Evolutionary conservation across 805 yeast genomes (phyloP).

Genomic region (Sugiyamaella lignohabitans): DNA sequence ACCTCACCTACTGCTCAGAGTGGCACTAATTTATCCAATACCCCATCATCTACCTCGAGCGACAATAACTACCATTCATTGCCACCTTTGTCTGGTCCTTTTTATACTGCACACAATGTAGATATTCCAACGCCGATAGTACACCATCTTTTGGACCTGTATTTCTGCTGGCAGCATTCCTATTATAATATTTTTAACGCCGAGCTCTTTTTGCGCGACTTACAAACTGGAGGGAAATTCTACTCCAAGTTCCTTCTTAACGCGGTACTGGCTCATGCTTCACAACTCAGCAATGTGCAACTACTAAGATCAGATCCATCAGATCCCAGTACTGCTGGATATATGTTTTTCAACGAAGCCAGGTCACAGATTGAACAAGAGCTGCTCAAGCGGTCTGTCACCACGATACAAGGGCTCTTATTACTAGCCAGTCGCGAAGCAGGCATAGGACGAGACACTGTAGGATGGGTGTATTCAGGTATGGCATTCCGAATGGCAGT

Average conservation of each 20-base stretch:
- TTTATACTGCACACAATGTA: conserved; percentile 5
- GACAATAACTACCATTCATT: background rate
- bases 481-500: conserved; percentile 22
- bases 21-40: conserved; percentile 2
- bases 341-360: conserved; percentile 20
- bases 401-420: conserved; percentile 18
- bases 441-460: conserved; percentile 17
- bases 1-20: conserved; percentile 4
- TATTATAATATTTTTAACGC: conserved; percentile 17
- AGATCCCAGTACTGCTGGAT: conserved; percentile 16
- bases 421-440: conserved; percentile 19
- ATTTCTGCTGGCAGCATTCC: conserved; percentile 21
- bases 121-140: conserved; percentile 12
- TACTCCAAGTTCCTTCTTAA: conserved; percentile 18
- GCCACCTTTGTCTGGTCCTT: conserved; percentile 1
- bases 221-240: conserved; percentile 15
- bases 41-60: background rate
- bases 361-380: conserved; percentile 13
- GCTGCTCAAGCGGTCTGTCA: conserved; percentile 13
- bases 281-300: conserved; percentile 16
- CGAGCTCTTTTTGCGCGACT: conserved; percentile 17
- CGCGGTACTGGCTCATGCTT: conserved; percentile 17
- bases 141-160: conserved; percentile 16
- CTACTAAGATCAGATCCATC: conserved; percentile 15
- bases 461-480: conserved; percentile 22